Conservation (phyloP, 192 early-diverging fungal genomes). For the Obelidium mucronatum region DNA sequence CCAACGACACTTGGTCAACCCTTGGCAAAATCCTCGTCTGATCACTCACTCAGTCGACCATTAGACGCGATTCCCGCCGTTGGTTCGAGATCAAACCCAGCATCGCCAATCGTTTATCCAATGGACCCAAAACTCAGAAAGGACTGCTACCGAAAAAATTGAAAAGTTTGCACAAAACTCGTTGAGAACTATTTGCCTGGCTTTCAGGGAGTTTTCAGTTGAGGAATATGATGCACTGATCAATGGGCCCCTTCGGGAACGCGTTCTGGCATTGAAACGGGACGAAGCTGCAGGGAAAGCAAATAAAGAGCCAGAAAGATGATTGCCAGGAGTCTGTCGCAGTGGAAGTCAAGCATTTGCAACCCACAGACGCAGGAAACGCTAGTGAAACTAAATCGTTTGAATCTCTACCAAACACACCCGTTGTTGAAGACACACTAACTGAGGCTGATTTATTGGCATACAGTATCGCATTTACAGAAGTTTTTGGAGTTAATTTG, state of each 20-base stretch:
- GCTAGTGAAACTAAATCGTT: slow-evolving; percentile 9
- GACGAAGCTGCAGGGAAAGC: slow-evolving; percentile 23
- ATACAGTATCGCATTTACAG: slow-evolving; percentile 6
- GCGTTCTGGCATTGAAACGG: not conserved
- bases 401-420: not conserved
- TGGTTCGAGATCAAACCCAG: slow-evolving; percentile 25
- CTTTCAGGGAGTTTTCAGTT: slow-evolving; percentile 53
- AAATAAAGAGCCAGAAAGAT: not conserved
- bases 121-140: slow-evolving; percentile 15
- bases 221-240: slow-evolving; percentile 34
- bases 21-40: not conserved
- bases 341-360: not conserved
- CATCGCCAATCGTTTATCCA: slow-evolving; percentile 2
- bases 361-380: not conserved
- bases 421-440: not conserved
- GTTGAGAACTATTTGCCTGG: slow-evolving; percentile 90
- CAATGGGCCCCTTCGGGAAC: slow-evolving; percentile 17
- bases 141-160: slow-evolving; percentile 58
- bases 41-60: slow-evolving; percentile 6
- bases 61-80: slow-evolving; percentile 29
- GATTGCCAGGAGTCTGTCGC: slow-evolving; percentile 1
- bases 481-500: slow-evolving; percentile 8
- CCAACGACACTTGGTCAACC: not conserved
- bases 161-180: slow-evolving; percentile 74
- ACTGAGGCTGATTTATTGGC: slow-evolving; percentile 19